These are phyloP conservation scores for Phytophthora ramorum DNA, from an alignment of 352 stramenopile species.

Conservation along the genomic window DNA sequence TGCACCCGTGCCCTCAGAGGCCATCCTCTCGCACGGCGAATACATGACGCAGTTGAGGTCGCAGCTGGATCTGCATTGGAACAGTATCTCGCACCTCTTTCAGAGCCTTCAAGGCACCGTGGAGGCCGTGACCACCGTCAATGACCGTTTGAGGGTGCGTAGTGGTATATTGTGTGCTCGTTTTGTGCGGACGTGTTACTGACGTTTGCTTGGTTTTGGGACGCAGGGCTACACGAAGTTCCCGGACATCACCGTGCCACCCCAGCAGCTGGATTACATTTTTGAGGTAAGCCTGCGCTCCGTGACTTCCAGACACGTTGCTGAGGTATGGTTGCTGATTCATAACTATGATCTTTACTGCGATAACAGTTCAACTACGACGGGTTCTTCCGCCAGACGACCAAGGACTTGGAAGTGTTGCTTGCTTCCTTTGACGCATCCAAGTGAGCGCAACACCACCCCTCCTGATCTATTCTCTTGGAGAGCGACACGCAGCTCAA, in stretches of 20 bases:
- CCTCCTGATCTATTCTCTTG: slow-evolving; percentile 7
- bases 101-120: slow-evolving; percentile 81
- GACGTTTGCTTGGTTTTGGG: slow-evolving; percentile 11
- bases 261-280: slow-evolving; percentile 89
- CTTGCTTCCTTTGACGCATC: slow-evolving; percentile 54
- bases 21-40: slow-evolving; percentile 82
- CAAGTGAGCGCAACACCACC: slow-evolving; percentile 17
- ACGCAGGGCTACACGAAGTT: slow-evolving; percentile 76
- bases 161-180: background rate
- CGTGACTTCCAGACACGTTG: background rate
- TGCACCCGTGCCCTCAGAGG: slow-evolving; percentile 59
- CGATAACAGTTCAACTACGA: slow-evolving; percentile 83
- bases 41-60: slow-evolving; percentile 90
- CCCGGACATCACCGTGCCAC: slow-evolving; percentile 67
- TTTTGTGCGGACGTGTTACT: background rate
- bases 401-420: slow-evolving; percentile 72
- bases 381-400: slow-evolving; percentile 85
- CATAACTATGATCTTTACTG: slow-evolving; percentile 8
- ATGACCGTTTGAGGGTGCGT: slow-evolving; percentile 72
- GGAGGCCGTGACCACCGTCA: slow-evolving; percentile 65
- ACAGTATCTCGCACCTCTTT: slow-evolving; percentile 84
- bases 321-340: slow-evolving; percentile 18
- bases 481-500: background rate
- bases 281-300: slow-evolving; percentile 73
- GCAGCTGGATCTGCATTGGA: slow-evolving; percentile 89